phyloP scores from a whole-genome alignment of 1,284 basidiomycete species.

The Anthracocystis panici-leucophaei region DNA sequence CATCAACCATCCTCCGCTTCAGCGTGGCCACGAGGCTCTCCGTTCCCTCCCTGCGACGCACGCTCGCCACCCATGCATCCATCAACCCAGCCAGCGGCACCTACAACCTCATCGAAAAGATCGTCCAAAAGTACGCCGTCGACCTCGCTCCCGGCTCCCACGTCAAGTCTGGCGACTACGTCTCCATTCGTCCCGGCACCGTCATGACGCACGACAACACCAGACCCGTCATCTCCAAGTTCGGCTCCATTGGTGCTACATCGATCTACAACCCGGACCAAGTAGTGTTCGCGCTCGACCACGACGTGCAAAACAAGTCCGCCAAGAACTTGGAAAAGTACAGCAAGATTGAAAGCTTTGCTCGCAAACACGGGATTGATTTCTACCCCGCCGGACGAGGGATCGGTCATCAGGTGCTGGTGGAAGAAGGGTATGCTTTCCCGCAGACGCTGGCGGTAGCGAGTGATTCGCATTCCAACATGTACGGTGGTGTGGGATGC shows the following conservation, averaged over 20 bases:
- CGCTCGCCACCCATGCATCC: constrained; percentile 42
- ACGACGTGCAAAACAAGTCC: constrained; percentile 97
- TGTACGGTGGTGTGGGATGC: constrained; percentile 98
- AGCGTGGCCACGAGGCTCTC: constrained; percentile 20
- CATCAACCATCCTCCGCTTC: constrained; percentile 41
- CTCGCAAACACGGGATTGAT: constrained; percentile 85
- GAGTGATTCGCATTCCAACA: constrained; percentile 96
- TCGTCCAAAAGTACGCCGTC: constrained; percentile 96
- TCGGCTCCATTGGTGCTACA: constrained; percentile 93
- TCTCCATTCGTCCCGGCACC: constrained; percentile 96
- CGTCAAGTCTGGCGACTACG: constrained; percentile 96
- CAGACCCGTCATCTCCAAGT: constrained; percentile 90
- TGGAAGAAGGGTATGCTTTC: constrained; percentile 68
- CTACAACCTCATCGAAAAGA: constrained; percentile 85
- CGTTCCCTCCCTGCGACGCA: constrained; percentile 19
- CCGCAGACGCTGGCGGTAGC: constrained; percentile 75
- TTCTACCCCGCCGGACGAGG: constrained; percentile 98
- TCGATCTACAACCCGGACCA: constrained; percentile 84
- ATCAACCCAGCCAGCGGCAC: constrained; percentile 37
- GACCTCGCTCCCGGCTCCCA: constrained; percentile 76
- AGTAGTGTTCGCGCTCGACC: constrained; percentile 95
- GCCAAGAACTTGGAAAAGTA: constrained; percentile 95
- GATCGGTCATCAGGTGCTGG: constrained; percentile 77
- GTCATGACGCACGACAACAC: constrained; percentile 86
- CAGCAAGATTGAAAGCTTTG: constrained; percentile 89